Conservation (phyloP, 768 basidiomycete species). For the Tulasnella sp. region DNA sequence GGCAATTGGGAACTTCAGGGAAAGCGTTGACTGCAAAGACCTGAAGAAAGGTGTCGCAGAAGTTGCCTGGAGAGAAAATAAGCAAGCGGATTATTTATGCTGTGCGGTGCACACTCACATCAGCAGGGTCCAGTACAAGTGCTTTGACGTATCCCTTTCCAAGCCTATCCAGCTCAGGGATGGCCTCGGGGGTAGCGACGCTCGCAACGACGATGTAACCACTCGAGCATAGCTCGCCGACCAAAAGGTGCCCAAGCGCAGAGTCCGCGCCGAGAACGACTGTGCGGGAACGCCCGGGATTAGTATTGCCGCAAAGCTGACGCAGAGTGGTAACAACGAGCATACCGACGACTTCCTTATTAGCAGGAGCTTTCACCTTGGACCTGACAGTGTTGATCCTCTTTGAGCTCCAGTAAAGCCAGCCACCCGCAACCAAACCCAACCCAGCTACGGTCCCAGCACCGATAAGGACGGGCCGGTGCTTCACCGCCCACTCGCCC, state of each 20-base stretch:
- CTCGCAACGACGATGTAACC: constrained; percentile 78
- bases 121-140: constrained; percentile 64
- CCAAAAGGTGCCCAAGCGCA: constrained; percentile 53
- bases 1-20: constrained; percentile 66
- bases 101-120: constrained; percentile 39
- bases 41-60: constrained; percentile 66
- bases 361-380: neutral
- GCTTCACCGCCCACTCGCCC: constrained; percentile 38
- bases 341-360: constrained; percentile 26
- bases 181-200: constrained; percentile 56
- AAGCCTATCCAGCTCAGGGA: constrained; percentile 46
- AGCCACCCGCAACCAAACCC: constrained; percentile 46
- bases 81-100: neutral
- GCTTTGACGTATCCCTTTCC: constrained; percentile 69
- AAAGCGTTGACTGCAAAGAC: constrained; percentile 65
- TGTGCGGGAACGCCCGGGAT: constrained; percentile 24
- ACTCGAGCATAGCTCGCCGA: constrained; percentile 58
- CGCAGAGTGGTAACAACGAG: constrained; percentile 12
- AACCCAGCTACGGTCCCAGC: constrained; percentile 29
- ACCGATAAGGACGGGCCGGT: constrained; percentile 45
- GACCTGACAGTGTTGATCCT: neutral
- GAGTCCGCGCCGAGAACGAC: constrained; percentile 72
- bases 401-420: constrained; percentile 41
- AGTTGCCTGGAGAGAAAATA: constrained; percentile 41
- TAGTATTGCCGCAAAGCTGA: neutral